Conservation (phyloP, 1,284 basidiomycete genomes). For the Puccinia horiana region DNA sequence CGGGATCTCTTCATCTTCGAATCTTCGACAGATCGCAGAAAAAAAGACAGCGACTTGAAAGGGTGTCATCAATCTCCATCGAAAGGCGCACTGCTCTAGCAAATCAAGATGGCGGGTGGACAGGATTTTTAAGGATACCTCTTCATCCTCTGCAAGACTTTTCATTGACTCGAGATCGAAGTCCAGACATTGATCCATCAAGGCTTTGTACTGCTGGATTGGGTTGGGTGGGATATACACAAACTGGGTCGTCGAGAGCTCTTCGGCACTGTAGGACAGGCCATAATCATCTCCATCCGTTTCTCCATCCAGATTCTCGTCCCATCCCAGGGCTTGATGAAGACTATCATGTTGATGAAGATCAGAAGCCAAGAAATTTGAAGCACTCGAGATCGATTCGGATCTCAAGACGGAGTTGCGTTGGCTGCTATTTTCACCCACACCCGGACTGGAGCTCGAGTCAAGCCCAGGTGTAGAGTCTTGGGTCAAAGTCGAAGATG, state of each 20-base stretch:
- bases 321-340: slow-evolving; percentile 15
- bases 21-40: slow-evolving; percentile 81
- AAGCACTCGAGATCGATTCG: slow-evolving; percentile 25
- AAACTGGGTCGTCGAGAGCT: slow-evolving; percentile 57
- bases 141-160: slow-evolving; percentile 87
- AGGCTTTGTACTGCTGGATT: slow-evolving; percentile 76
- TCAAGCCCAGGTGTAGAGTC: slow-evolving; percentile 27
- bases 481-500: slow-evolving; percentile 11
- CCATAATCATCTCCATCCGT: slow-evolving; percentile 24
- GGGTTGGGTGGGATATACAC: slow-evolving; percentile 90
- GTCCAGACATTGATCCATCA: slow-evolving; percentile 80
- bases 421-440: slow-evolving; percentile 9
- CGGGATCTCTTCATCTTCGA: slow-evolving; percentile 85
- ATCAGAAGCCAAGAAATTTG: not conserved
- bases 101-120: slow-evolving; percentile 77
- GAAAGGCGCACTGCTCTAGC: slow-evolving; percentile 79
- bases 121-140: slow-evolving; percentile 92
- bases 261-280: not conserved
- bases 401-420: slow-evolving; percentile 31
- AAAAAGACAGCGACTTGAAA: slow-evolving; percentile 80
- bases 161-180: slow-evolving; percentile 86
- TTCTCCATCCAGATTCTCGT: slow-evolving; percentile 1
- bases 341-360: slow-evolving; percentile 26
- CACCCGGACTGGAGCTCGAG: not conserved
- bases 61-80: slow-evolving; percentile 82